Base-by-base conservation (phyloP, 768 basidiomycete species). In the Termitomyces sp. region DNA sequence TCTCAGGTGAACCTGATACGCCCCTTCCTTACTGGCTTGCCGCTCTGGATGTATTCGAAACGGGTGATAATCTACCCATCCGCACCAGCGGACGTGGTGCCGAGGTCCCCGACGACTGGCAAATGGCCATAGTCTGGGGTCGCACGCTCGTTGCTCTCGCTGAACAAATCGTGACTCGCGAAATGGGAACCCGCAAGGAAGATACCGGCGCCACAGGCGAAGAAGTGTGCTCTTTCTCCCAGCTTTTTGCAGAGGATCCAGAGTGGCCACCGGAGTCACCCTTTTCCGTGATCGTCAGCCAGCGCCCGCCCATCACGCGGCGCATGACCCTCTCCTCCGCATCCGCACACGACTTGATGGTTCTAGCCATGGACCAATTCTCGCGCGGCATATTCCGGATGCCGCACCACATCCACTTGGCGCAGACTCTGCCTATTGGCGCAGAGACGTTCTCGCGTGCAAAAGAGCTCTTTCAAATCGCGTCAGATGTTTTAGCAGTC, bases 11-110 rank as follows among this genome's bases (percentile, higher is more conserved):
- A 61, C 85, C 84, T 9, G 63, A 64, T 14, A 69, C 64, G 2
- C 73, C 82, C 12, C 71, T 74, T 4, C 75, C 79, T 0, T 88
- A 86, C 66, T 88, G 83, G 81, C 76, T 85, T 37, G 78, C 81
- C n/a, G 84, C 86, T 1, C 73, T 89, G 52, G 85, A 87, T 63
- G 82, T 85, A 7, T 85, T 89, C 62, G 84, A 87, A 69, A 82
- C 79, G 7, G 85, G 85, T 43, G 85, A 88, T 63, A 82, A 76
- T 60, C 70, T 85, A 7, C 84, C 84, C 0, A 74, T 76, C 35
- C 75, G 75, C 34, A 72, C 72, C 5, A 71, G 61, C 50, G 74
- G 73, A 35, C 62, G 64, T 1, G 66, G 65, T 16, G 66, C 61
- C 43, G 66, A 67, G 49, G 57, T 48, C 27, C 72, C 73, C 7